phyloP scores from a whole-genome alignment of 2,329 filamentous ascomycete genomes.

The Colletotrichum lindemuthianum region DNA sequence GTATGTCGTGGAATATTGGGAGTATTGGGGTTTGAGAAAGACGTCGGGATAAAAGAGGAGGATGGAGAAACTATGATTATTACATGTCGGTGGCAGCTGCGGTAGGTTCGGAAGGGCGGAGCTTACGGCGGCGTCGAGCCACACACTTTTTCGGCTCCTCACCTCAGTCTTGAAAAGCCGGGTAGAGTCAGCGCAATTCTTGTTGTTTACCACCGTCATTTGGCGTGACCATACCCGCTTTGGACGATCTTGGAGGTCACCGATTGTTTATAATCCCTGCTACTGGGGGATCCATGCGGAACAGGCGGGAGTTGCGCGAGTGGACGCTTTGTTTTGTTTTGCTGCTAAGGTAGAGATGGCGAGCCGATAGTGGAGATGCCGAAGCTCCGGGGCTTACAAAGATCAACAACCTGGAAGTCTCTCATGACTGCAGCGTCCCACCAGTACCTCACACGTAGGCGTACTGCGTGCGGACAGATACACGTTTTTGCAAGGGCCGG shows the following conservation, averaged over 20 bases:
- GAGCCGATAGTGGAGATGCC: constrained; percentile 25
- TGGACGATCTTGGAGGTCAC: constrained; percentile 9
- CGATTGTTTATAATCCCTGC: not conserved
- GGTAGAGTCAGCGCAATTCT: constrained; percentile 4
- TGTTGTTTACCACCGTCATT: not conserved
- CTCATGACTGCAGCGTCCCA: no score
- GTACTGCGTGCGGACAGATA: no score
- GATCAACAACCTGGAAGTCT: not conserved
- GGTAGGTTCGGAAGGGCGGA: constrained; percentile 29
- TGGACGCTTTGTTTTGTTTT: not conserved
- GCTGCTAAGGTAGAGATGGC: not conserved
- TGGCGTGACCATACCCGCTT: not conserved
- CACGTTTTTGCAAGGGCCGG: not conserved
- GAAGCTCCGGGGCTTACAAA: constrained; percentile 21
- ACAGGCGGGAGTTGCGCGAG: constrained; percentile 16
- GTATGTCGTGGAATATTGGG: no score
- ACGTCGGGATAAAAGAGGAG: not conserved
- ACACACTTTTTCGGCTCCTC: not conserved
- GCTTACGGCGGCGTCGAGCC: no score
- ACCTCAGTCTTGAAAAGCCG: not conserved
- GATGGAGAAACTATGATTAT: constrained; percentile 15
- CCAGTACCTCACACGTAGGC: no score
- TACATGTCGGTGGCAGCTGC: not conserved
- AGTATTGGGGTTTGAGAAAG: not conserved
- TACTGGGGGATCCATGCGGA: constrained; percentile 15